Conservation (phyloP, 2,329 filamentous ascomycete species). For the Sarocladium brachiariae region DNA sequence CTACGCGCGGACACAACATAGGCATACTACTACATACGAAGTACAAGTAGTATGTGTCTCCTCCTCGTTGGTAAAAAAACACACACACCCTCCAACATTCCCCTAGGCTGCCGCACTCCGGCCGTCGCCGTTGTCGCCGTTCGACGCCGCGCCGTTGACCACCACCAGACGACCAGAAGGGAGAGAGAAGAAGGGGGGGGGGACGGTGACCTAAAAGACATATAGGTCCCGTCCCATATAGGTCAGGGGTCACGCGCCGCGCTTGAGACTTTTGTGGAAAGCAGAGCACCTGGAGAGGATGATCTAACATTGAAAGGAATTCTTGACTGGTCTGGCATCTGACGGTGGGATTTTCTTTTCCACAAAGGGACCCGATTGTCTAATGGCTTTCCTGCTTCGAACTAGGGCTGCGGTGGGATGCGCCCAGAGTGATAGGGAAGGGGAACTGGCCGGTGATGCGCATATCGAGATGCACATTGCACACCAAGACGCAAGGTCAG, state of each 20-base stretch:
- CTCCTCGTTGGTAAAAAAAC: too few relatives aligned
- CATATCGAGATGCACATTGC: neutral
- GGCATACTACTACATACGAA: too few relatives aligned
- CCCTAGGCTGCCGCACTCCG: constrained; percentile 3
- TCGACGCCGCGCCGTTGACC: neutral
- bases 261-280: neutral
- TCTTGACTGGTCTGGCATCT: neutral
- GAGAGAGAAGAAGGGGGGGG: neutral
- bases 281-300: neutral
- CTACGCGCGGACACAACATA: too few relatives aligned
- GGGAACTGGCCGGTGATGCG: neutral
- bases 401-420: too few relatives aligned
- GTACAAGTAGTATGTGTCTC: too few relatives aligned
- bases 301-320: neutral
- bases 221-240: constrained; percentile 4
- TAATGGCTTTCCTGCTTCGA: too few relatives aligned
- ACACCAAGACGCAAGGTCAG: too few relatives aligned
- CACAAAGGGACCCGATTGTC: too few relatives aligned
- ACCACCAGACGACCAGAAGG: neutral
- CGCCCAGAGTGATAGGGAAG: too few relatives aligned
- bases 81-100: too few relatives aligned
- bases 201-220: neutral
- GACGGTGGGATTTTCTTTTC: neutral
- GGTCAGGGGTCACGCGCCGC: neutral
- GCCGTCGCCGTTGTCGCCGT: neutral